phyloP scores from a whole-genome alignment of 2,329 filamentous ascomycete genomes.

The Epichloe glyceriae region DNA sequence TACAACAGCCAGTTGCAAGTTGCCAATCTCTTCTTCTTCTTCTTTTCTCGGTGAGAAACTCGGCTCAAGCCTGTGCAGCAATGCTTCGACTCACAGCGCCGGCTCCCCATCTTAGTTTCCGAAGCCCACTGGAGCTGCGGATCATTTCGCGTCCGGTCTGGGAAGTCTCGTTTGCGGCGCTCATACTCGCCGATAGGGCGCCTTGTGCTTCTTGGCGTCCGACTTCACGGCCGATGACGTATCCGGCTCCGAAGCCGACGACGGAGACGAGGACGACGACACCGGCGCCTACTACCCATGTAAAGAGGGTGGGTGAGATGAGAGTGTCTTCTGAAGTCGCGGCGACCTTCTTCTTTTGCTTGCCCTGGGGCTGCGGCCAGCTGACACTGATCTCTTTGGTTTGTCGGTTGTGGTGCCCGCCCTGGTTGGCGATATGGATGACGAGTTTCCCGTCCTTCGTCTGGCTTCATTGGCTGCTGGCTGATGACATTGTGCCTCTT shows the following conservation, averaged over 20 bases:
- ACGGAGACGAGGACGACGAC: constrained; percentile 56
- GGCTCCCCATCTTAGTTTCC: constrained; percentile 40
- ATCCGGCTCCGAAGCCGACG: constrained; percentile 56
- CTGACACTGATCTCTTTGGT: constrained; percentile 34
- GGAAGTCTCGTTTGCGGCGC: constrained; percentile 31
- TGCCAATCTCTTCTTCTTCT: too few relatives aligned
- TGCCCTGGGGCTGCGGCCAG: constrained; percentile 29
- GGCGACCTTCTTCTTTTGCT: constrained; percentile 46
- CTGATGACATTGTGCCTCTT: constrained; percentile 11
- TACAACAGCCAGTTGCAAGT: not conserved
- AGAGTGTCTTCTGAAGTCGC: constrained; percentile 24
- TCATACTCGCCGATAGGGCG: constrained; percentile 28
- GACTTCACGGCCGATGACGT: constrained; percentile 54
- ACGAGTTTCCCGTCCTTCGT: constrained; percentile 14
- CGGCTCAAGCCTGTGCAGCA: constrained; percentile 24
- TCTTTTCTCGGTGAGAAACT: not conserved
- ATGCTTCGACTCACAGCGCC: constrained; percentile 38
- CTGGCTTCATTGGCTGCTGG: constrained; percentile 12
- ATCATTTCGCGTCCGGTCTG: constrained; percentile 42
- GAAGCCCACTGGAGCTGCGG: constrained; percentile 36
- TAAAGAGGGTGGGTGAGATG: constrained; percentile 47
- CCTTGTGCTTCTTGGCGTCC: constrained; percentile 50
- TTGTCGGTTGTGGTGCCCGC: constrained; percentile 25
- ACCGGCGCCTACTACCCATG: constrained; percentile 53
- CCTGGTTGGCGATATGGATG: constrained; percentile 17